Conservation (phyloP, 176 grass and related monocot genomes). For the Rhipidocladum racemiflorum region DNA sequence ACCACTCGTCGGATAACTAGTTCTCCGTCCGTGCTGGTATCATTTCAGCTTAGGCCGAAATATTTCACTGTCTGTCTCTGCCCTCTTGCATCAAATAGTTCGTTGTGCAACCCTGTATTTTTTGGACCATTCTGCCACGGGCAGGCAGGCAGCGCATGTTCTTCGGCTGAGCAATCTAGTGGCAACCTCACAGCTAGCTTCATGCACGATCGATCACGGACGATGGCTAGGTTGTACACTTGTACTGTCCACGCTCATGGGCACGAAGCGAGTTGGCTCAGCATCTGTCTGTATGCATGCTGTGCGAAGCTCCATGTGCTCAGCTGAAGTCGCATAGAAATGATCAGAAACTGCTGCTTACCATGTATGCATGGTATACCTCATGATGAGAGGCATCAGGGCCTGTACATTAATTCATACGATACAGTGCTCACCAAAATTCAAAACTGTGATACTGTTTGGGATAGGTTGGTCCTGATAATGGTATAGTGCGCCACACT, state of each 20-base stretch:
- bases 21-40: neutral
- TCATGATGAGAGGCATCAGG: neutral
- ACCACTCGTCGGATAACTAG: neutral
- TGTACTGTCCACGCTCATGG: neutral
- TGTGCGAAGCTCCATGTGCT: neutral
- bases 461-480: constrained; percentile 20
- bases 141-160: constrained; percentile 21
- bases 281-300: neutral
- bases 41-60: neutral
- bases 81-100: neutral
- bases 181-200: neutral
- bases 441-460: neutral
- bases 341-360: neutral
- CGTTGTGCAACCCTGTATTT: neutral
- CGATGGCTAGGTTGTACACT: neutral
- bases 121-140: constrained; percentile 25
- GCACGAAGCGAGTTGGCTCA: neutral
- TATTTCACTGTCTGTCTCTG: neutral
- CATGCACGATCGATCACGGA: neutral
- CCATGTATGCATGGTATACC: neutral
- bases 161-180: neutral
- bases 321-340: neutral
- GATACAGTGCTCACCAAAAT: neutral
- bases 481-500: neutral
- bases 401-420: neutral